Evolutionary conservation across 345 rosid species (phyloP).

Genomic region (Bruguiera gymnorhiza): DNA sequence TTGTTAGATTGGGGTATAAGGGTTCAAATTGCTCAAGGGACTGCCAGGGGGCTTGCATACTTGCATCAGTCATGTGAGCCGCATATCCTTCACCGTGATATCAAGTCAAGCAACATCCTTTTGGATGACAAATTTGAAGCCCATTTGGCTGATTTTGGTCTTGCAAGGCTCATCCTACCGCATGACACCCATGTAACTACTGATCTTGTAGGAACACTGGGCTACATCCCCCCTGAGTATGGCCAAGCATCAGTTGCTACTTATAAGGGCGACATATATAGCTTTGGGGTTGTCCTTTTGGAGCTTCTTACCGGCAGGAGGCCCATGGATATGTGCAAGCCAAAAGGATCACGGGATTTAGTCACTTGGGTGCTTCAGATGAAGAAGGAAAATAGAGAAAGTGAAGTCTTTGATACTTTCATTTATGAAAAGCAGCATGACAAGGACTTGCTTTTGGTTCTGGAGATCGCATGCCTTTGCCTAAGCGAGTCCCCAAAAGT

Average conservation of each 20-base stretch:
- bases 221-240: constrained; percentile 88
- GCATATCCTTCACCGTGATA: constrained; percentile 77
- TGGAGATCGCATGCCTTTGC: constrained; percentile 70
- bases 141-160: constrained; percentile 89
- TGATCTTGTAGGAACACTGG: constrained; percentile 84
- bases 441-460: constrained; percentile 54
- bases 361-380: constrained; percentile 63
- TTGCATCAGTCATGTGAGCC: constrained; percentile 83
- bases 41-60: constrained; percentile 66
- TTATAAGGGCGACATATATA: constrained; percentile 76
- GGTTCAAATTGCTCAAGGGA: constrained; percentile 65
- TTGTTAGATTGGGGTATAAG: constrained; percentile 56
- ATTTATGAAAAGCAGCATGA: constrained; percentile 55
- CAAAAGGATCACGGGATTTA: constrained; percentile 57
- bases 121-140: constrained; percentile 67
- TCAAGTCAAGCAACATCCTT: constrained; percentile 84
- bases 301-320: constrained; percentile 85
- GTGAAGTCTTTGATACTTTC: constrained; percentile 64
- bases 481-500: constrained; percentile 53
- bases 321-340: constrained; percentile 87
- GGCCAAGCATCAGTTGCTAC: constrained; percentile 87
- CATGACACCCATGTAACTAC: constrained; percentile 80
- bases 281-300: constrained; percentile 86
- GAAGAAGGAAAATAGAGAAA: constrained; percentile 60
- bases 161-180: constrained; percentile 69